Conservation (phyloP, 2,329 filamentous ascomycete species). For the Didymella arachidicola region DNA sequence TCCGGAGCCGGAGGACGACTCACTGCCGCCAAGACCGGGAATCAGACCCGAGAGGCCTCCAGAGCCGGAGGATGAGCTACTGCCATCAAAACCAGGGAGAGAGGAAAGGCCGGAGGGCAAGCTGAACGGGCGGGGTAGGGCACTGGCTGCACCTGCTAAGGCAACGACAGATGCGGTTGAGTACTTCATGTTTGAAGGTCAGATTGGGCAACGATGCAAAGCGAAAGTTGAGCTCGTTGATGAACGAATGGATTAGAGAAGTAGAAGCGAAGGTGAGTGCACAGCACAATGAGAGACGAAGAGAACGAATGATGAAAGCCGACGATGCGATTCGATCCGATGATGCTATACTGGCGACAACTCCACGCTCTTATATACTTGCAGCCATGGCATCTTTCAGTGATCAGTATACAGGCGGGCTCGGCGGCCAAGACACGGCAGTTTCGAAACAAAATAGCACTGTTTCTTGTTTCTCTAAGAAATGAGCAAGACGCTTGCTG, state of each 20-base stretch:
- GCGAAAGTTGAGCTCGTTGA: slow-evolving; percentile 5
- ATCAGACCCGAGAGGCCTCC: neutral
- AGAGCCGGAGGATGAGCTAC: neutral
- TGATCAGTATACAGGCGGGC: neutral
- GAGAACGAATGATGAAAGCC: slow-evolving; percentile 19
- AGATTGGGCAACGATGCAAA: slow-evolving; percentile 1
- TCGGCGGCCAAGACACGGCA: slow-evolving; percentile 4
- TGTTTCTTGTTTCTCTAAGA: slow-evolving; percentile 21
- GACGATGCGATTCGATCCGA: slow-evolving; percentile 16
- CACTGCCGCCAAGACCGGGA: slow-evolving; percentile 9
- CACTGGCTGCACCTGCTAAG: slow-evolving; percentile 33
- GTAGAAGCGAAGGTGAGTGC: slow-evolving; percentile 29
- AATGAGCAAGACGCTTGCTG: slow-evolving; percentile 1
- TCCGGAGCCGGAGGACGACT: neutral
- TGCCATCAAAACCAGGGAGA: slow-evolving; percentile 9
- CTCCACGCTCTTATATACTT: slow-evolving; percentile 5
- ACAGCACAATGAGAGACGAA: slow-evolving; percentile 30
- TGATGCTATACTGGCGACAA: neutral
- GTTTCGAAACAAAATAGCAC: slow-evolving; percentile 25
- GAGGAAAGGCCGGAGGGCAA: slow-evolving; percentile 23
- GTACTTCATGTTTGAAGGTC: slow-evolving; percentile 37
- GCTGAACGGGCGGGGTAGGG: slow-evolving; percentile 32
- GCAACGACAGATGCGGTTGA: slow-evolving; percentile 26
- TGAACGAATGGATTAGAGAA: slow-evolving; percentile 6
- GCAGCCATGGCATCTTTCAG: neutral